phyloP scores from a whole-genome alignment of 2,329 filamentous ascomycete species.

The Pseudogymnoascus sp. region DNA sequence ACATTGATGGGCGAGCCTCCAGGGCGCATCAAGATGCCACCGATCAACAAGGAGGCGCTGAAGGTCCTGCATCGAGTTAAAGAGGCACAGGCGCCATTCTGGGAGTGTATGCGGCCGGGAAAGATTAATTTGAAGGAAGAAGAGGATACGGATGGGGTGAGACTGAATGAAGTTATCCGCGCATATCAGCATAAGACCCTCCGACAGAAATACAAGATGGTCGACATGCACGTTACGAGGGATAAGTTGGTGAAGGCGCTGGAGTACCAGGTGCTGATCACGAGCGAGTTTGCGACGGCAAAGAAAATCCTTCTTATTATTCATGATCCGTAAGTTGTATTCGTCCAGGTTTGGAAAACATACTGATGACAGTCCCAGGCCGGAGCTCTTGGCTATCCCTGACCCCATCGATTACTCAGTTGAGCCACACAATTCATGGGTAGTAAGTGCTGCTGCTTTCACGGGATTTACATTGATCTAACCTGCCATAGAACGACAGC shows the following conservation, averaged over 20 bases:
- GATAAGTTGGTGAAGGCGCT: slow-evolving; percentile 67
- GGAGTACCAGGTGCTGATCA: slow-evolving; percentile 78
- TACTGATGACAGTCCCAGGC: slow-evolving; percentile 37
- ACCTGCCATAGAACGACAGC: slow-evolving; percentile 60
- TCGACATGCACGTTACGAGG: slow-evolving; percentile 70
- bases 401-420: slow-evolving; percentile 63
- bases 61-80: slow-evolving; percentile 51
- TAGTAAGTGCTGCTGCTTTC: slow-evolving; percentile 52
- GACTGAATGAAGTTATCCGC: slow-evolving; percentile 74
- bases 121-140: slow-evolving; percentile 47
- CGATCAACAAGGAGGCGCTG: slow-evolving; percentile 49
- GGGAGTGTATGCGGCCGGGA: slow-evolving; percentile 77
- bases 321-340: slow-evolving; percentile 68
- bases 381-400: slow-evolving; percentile 59
- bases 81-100: slow-evolving; percentile 60
- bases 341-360: slow-evolving; percentile 12
- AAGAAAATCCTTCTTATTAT: slow-evolving; percentile 74
- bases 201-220: slow-evolving; percentile 67
- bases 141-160: slow-evolving; percentile 45
- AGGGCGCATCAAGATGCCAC: slow-evolving; percentile 47
- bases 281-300: slow-evolving; percentile 57
- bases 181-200: slow-evolving; percentile 65
- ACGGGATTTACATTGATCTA: not conserved
- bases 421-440: slow-evolving; percentile 77
- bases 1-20: slow-evolving; percentile 96